phyloP scores from a whole-genome alignment of 1,139 yeast species.

The Waltiozyma sp. region DNA sequence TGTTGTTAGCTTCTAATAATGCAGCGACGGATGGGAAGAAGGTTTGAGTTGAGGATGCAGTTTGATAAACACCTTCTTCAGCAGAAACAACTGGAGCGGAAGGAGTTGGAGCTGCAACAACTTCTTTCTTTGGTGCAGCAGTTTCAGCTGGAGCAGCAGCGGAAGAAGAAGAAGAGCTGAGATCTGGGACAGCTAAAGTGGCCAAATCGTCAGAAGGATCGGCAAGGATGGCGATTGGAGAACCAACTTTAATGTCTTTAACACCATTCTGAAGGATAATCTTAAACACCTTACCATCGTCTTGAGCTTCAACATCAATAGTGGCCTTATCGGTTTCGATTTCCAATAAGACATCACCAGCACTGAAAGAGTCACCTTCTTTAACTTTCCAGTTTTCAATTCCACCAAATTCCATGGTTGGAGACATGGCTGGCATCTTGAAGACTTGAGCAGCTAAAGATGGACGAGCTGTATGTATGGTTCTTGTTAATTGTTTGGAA shows the following conservation, averaged over 20 bases:
- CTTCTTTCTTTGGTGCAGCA: slow-evolving; percentile 13
- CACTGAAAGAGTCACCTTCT: slow-evolving; percentile 62
- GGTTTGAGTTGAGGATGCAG: slow-evolving; percentile 53
- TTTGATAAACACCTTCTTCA: slow-evolving; percentile 4
- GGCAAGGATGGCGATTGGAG: slow-evolving; percentile 78
- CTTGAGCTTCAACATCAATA: slow-evolving; percentile 87
- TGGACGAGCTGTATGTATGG: slow-evolving; percentile 14
- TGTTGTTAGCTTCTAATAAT: slow-evolving; percentile 47
- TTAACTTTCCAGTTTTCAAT: slow-evolving; percentile 86
- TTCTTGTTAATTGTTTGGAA: neutral
- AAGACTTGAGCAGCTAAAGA: slow-evolving; percentile 42
- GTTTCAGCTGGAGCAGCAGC: slow-evolving; percentile 18
- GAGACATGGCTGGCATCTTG: slow-evolving; percentile 98
- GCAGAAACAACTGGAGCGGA: slow-evolving; percentile 10
- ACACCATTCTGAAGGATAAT: slow-evolving; percentile 63
- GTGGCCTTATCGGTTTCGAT: slow-evolving; percentile 93
- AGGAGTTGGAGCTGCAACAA: slow-evolving; percentile 17
- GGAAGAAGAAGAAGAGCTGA: slow-evolving; percentile 18
- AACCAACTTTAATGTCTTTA: slow-evolving; percentile 75
- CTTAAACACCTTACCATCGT: slow-evolving; percentile 82
- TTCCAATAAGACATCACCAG: slow-evolving; percentile 84
- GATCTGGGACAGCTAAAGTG: slow-evolving; percentile 47
- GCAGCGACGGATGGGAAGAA: slow-evolving; percentile 75
- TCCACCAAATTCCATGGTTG: slow-evolving; percentile 98
- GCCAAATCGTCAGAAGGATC: slow-evolving; percentile 79